Evolutionary conservation across 1,284 basidiomycete genomes (phyloP).

Genomic region (Apiotrichum laibachii): DNA sequence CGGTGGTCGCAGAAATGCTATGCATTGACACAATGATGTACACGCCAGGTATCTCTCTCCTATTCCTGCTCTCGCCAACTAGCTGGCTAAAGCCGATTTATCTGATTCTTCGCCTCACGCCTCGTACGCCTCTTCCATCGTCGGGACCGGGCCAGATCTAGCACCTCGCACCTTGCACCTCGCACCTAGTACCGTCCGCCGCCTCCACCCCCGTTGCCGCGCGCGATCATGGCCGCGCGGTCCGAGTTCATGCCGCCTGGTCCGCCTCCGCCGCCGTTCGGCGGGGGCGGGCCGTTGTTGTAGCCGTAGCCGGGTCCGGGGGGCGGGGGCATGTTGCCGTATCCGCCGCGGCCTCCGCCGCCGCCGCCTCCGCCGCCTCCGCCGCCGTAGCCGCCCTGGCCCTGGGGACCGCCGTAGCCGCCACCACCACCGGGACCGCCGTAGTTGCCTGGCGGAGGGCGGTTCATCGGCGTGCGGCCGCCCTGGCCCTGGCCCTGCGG

Average conservation of each 20-base stretch:
- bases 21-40: too few relatives aligned
- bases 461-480: constrained; percentile 14
- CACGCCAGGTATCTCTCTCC: too few relatives aligned
- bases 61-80: too few relatives aligned
- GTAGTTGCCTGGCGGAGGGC: neutral
- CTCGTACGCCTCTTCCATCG: too few relatives aligned
- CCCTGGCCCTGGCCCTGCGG: neutral
- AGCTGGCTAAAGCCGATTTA: too few relatives aligned
- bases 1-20: too few relatives aligned
- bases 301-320: neutral
- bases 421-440: neutral
- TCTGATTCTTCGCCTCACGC: too few relatives aligned
- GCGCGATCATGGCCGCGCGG: constrained; percentile 15
- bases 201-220: neutral
- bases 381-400: neutral
- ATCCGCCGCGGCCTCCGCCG: neutral
- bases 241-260: constrained; percentile 8
- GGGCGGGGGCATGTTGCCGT: neutral
- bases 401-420: neutral
- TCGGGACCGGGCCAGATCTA: too few relatives aligned
- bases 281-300: constrained; percentile 1
- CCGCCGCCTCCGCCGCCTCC: neutral
- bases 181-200: too few relatives aligned
- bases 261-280: neutral
- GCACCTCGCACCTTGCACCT: too few relatives aligned